A percentile compares a stretch with the other conserved stretches of the same genome.
Conservation (phyloP, 2,329 filamentous ascomycete genomes). For the Dothistroma septosporum region DNA sequence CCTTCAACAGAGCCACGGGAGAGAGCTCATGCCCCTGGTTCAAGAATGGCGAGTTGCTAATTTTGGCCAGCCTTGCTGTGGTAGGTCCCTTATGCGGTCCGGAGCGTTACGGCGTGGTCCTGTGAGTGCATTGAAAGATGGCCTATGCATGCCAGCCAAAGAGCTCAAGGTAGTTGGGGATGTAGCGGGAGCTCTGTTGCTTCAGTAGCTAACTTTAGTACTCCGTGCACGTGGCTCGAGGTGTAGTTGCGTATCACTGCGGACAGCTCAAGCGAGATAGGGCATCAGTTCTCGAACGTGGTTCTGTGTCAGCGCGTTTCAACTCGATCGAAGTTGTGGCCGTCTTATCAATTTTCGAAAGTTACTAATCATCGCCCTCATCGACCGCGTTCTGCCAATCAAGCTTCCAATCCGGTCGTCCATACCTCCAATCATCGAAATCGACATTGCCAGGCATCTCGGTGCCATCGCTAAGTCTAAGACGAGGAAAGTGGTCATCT, state of each 20-base stretch:
- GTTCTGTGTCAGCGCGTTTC: neutral
- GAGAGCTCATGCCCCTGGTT: neutral
- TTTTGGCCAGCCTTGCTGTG: neutral
- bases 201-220: neutral
- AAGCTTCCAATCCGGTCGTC: conserved; percentile 31
- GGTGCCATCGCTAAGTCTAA: conserved; percentile 42
- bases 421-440: conserved; percentile 36
- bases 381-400: conserved; percentile 16
- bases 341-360: neutral
- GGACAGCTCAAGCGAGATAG: neutral
- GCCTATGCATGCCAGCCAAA: neutral
- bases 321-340: neutral
- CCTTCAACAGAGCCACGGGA: neutral
- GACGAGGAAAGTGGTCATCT: conserved; percentile 42
- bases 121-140: neutral
- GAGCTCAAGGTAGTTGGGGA: too few species aligned
- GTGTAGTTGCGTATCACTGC: neutral
- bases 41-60: neutral
- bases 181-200: too few species aligned
- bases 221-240: neutral
- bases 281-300: neutral
- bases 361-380: neutral
- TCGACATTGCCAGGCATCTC: conserved; percentile 46
- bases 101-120: neutral
- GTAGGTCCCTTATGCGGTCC: neutral